A percentile compares a stretch with the other conserved stretches of the same genome.
These are phyloP conservation scores for Phialemonium atrogriseum DNA, from an alignment of 2,329 filamentous ascomycete genomes.

Conservation along the genomic window DNA sequence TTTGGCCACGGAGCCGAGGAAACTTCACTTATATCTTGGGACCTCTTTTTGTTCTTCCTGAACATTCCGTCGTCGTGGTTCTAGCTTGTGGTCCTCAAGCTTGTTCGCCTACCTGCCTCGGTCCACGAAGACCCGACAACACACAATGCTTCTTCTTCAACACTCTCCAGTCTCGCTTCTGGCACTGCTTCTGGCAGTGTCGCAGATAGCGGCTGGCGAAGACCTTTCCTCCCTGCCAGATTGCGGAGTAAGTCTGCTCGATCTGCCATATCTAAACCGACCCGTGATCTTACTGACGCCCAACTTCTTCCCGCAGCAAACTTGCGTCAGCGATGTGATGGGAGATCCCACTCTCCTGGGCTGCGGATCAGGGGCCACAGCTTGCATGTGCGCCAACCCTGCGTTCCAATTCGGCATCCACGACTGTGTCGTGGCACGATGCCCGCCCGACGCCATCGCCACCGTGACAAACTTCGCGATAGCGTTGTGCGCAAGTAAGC, in stretches of 20 bases:
- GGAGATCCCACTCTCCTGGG: neutral
- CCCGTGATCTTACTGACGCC: neutral
- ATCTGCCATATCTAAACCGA: neutral
- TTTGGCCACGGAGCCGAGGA: too few relatives aligned
- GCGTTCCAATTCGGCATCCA: constrained; percentile 1
- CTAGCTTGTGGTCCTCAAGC: too few relatives aligned
- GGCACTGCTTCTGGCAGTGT: constrained; percentile 1
- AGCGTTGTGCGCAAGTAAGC: constrained; percentile 1
- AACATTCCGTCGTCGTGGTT: too few relatives aligned
- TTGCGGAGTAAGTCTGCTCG: neutral
- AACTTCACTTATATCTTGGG: too few relatives aligned
- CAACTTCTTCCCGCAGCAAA: neutral
- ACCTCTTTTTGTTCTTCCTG: too few relatives aligned
- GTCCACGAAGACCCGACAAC: too few relatives aligned
- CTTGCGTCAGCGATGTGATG: neutral
- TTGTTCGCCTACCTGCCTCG: too few relatives aligned
- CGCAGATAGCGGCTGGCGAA: neutral
- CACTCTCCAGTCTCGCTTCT: neutral
- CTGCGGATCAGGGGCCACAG: neutral
- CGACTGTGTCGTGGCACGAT: constrained; percentile 1
- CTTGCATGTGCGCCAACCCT: constrained; percentile 1
- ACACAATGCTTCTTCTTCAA: neutral
- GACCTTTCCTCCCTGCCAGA: neutral
- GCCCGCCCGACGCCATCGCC: neutral
- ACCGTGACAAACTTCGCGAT: neutral